Evolutionary conservation across 2,329 filamentous ascomycete species (phyloP).

Genomic region (Annulohypoxylon truncatum): DNA sequence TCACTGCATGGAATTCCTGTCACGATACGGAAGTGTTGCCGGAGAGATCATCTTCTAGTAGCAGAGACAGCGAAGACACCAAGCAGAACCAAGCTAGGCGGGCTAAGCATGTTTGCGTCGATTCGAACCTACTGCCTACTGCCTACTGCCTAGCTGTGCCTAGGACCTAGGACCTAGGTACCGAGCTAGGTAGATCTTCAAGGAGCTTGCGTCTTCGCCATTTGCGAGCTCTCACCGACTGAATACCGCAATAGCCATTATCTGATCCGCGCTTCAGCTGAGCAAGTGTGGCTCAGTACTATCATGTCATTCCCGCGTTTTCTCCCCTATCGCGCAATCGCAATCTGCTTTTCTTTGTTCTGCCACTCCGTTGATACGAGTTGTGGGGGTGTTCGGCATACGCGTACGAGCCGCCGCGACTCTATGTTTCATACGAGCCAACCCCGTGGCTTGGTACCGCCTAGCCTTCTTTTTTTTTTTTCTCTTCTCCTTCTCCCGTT

Average conservation of each 20-base stretch:
- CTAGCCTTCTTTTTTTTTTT: constrained; percentile 18
- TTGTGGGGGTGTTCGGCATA: constrained; percentile 33
- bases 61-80: constrained; percentile 4
- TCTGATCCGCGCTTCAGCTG: constrained; percentile 44
- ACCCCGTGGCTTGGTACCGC: constrained; percentile 2
- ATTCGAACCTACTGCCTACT: not conserved
- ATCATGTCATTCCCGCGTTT: constrained; percentile 23
- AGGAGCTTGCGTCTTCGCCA: constrained; percentile 25
- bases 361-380: constrained; percentile 30
- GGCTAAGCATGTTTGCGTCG: constrained; percentile 34
- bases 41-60: constrained; percentile 29
- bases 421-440: constrained; percentile 28
- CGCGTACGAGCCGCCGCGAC: constrained; percentile 18
- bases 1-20: constrained; percentile 17
- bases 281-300: constrained; percentile 40
- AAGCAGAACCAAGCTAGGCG: constrained; percentile 9
- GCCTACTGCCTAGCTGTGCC: not conserved
- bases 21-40: constrained; percentile 25
- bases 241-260: constrained; percentile 25
- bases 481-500: no score
- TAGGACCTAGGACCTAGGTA: no score
- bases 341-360: constrained; percentile 27
- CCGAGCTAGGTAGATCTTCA: constrained; percentile 27
- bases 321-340: constrained; percentile 31
- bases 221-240: constrained; percentile 33